A percentile compares a stretch with the other conserved stretches of the same genome.
Evolutionary conservation across 495 filamentous ascomycete genomes (phyloP).

Genomic region (Penicillium riverlandense): DNA sequence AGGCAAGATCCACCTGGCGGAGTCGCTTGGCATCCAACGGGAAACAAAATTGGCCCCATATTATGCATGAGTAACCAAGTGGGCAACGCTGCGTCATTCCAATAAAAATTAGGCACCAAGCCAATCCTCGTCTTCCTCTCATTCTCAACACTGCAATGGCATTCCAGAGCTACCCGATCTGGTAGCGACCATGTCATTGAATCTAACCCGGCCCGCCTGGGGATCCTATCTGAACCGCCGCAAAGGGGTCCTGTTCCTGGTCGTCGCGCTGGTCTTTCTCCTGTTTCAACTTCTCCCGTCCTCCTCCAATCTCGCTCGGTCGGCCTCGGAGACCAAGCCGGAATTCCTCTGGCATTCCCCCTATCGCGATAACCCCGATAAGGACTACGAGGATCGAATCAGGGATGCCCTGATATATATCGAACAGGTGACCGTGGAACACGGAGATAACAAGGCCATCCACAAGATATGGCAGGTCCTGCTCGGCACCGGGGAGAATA

Average conservation of each 20-base stretch:
- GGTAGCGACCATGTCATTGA: too few species aligned
- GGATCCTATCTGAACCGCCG: background rate
- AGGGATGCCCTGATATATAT: conserved; percentile 18
- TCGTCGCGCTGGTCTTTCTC: conserved; percentile 2
- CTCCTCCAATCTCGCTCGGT: background rate
- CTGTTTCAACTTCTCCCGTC: conserved; percentile 4
- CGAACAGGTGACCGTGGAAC: conserved; percentile 10
- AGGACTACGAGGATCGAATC: conserved; percentile 20
- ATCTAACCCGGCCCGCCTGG: too few species aligned
- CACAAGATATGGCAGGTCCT: conserved; percentile 33
- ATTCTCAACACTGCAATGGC: too few species aligned
- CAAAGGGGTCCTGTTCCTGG: conserved; percentile 4
- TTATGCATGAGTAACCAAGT: too few species aligned
- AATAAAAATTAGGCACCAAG: too few species aligned
- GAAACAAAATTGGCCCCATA: too few species aligned
- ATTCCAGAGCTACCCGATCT: too few species aligned
- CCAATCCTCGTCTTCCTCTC: too few species aligned
- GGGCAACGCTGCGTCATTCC: too few species aligned
- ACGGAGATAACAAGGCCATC: conserved; percentile 3
- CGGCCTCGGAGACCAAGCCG: conserved; percentile 13
- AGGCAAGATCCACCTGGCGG: too few species aligned
- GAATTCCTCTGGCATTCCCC: conserved; percentile 23
- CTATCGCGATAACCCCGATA: conserved; percentile 23
- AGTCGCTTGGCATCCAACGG: too few species aligned
- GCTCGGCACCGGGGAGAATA: conserved; percentile 4